Evolutionary conservation across 1,284 basidiomycete species (phyloP), one percentile per base, ranked within the genome.

Genomic region (Sporisorium graminicola): DNA sequence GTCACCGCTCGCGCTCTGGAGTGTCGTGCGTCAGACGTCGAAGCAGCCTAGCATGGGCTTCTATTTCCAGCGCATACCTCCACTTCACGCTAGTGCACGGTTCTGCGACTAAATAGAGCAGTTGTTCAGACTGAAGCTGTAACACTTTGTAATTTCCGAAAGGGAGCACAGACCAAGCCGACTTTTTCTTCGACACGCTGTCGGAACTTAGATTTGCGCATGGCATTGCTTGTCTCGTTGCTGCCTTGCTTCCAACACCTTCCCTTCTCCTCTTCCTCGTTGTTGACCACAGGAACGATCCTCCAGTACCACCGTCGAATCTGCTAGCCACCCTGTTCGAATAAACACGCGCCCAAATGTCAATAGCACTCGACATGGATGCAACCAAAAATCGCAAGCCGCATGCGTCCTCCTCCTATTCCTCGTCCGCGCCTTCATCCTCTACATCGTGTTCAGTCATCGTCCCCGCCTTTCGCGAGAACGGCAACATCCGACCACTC

Each of bases 401-500:
- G 33, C 37, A 44, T 13, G 8, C 46, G 16, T 44, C 55, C 22
- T 29, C 60, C 18, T 44, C 55, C n/a, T 29, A 58, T 18, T 52
- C 65, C 18, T 53, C 51, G 6, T 35, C 67, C 13, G 56, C 57
- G 0, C 33, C 73, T 2, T 56, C 60, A 4, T 55, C 59, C 0
- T 22, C 57, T 2, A n/a, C 58, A 0, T 58, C 59, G 0, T 71
- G 60, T 35, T 86, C 87, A 5, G 50, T 77, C 20, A 67, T 77
- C 46, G 75, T 77, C 0, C 75, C 75, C 0, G 75, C 75, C 12
- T 77, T 53, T 46, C 55, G 63, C 2, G 75, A 77, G 46, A 73
- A 77, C 26, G 56, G 51, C 58, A 77, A 77, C 56, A 53, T 88
- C 47, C 83, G 86, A 27, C 87, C 87, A 16, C 86, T 88, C 49